Percentiles rank a stretch among this genome's conserved stretches.
Evolutionary conservation across 2,329 filamentous ascomycete species (phyloP).

Genomic region (Myrmaecium sp.): DNA sequence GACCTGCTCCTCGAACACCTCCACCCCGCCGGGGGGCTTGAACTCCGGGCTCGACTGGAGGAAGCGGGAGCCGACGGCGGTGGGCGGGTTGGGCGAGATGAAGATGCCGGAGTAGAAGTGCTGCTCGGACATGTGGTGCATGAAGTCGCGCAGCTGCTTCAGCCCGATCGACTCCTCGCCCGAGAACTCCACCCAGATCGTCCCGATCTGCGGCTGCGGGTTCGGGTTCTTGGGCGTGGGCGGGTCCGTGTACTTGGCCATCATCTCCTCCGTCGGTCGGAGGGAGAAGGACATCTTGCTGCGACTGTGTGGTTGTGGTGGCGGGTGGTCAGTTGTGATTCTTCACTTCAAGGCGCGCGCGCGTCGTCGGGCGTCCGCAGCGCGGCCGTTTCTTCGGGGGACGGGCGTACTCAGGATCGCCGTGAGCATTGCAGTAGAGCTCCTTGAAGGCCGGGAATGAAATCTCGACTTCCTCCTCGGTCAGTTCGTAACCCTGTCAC

Average conservation of each 20-base stretch:
- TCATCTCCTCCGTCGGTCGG: constrained; percentile 68
- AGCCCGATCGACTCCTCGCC: constrained; percentile 66
- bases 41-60: too few species aligned
- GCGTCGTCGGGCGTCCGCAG: constrained; percentile 3
- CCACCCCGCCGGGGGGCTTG: constrained; percentile 64
- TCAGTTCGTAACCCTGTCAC: constrained; percentile 73
- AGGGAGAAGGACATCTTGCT: constrained; percentile 75
- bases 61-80: constrained; percentile 72
- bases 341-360: background rate
- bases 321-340: background rate
- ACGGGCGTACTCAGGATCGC: constrained; percentile 57
- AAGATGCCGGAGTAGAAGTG: constrained; percentile 84
- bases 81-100: constrained; percentile 67
- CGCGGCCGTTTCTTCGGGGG: too few species aligned
- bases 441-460: constrained; percentile 63
- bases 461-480: constrained; percentile 77
- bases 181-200: constrained; percentile 88
- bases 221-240: constrained; percentile 52
- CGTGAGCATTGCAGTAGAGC: constrained; percentile 55
- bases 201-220: constrained; percentile 60
- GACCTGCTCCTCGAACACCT: constrained; percentile 93
- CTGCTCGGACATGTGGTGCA: constrained; percentile 61
- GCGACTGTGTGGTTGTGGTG: constrained; percentile 39
- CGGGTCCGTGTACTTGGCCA: constrained; percentile 63
- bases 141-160: constrained; percentile 81